Conservation (phyloP, 257 asterid genomes). For the Nicotiana undulata region DNA sequence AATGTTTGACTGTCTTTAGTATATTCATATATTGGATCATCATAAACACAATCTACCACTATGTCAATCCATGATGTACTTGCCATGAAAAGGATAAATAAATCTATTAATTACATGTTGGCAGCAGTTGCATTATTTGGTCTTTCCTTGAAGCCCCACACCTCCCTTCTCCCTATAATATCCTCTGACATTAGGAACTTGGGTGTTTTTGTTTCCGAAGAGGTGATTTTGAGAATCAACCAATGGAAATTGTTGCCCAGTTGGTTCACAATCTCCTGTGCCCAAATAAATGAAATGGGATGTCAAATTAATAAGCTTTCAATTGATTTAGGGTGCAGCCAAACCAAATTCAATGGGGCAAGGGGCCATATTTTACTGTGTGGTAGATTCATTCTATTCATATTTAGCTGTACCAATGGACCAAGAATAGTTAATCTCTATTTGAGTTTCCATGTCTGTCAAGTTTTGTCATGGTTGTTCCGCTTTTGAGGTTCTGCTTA, state of each 20-base stretch:
- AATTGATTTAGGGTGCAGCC: background rate
- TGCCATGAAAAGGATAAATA: background rate
- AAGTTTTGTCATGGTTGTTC: slow-evolving; percentile 1
- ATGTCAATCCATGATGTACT: background rate
- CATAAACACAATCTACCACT: background rate
- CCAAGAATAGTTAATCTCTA: background rate
- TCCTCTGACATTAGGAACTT: background rate
- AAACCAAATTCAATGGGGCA: background rate
- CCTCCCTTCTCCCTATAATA: background rate
- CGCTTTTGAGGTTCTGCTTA: background rate
- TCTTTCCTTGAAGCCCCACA: background rate
- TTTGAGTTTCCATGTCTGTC: background rate
- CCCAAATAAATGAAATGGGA: background rate
- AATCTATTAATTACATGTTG: background rate
- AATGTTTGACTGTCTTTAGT: background rate
- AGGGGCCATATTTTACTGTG: background rate
- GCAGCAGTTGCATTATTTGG: background rate
- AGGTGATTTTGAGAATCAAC: background rate
- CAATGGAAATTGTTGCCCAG: too few relatives aligned
- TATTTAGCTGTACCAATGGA: background rate
- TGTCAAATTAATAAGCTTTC: background rate
- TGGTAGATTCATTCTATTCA: background rate
- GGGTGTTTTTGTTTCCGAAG: background rate
- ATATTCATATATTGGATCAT: too few relatives aligned
- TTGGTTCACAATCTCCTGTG: background rate